Evolutionary conservation across 176 grass and related monocot genomes (phyloP), one percentile per base, ranked within the genome.

Genomic region (Raddia guianensis): DNA sequence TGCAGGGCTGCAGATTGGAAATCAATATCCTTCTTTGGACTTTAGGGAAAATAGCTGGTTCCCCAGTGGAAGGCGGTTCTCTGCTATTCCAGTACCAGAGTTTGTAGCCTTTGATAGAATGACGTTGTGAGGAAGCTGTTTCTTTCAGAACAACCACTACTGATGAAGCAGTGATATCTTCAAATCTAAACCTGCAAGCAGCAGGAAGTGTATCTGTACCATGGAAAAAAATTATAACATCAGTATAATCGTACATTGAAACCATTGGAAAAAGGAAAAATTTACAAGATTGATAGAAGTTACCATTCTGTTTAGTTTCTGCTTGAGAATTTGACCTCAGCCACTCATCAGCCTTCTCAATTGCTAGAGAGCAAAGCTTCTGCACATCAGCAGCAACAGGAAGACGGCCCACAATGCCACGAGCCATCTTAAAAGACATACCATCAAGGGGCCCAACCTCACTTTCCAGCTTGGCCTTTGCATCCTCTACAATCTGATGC

Each of bases 51-150:
- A 93, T 48, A 80, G 86, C 76, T 87, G 85, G 86, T 75, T 86
- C 74, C 73, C 84, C 59, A 74, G 74, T 68, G 20, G 50, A 90
- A 66, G 80, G 77, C 1, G 21, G 72, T 64, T 95, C 97, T 87
- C 89, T 86, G 69, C 68, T 90, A 71, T 93, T 93, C 90, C 93
- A 95, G 42, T 93, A 91, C 97, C 97, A 99, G 69, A 99, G 86
- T 65, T 99, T 99, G 69, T 99, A 99, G 50, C 93, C 97, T 70
- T 90, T 88, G 56, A 99, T 84, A 68, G 73, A 61, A 86, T 86
- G 81, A 65, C 71, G 76, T 34, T 63, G 72, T 3, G 85, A 86
- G 64, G 86, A 91, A 80, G 71, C 74, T 60, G 88, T 82, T 93
- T 99, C 90, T 81, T 84, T 95, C 45, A 99, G 73, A 81, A 96